Conservation (phyloP, 805 yeast genomes). For the Ogataea haglerorum region DNA sequence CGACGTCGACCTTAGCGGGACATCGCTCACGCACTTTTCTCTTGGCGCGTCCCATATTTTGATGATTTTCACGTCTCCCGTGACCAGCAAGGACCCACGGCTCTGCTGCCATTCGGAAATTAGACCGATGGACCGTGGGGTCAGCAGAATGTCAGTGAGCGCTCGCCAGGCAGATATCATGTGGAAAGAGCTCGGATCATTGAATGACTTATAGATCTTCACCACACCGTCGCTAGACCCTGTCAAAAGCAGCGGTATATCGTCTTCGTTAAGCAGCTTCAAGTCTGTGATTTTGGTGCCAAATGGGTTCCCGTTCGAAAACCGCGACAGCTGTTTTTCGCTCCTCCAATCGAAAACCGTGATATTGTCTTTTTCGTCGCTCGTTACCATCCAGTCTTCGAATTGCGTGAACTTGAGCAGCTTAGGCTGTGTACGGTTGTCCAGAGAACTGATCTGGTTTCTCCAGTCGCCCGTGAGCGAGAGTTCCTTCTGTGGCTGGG, state of each 20-base stretch:
- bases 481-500: constrained; percentile 84
- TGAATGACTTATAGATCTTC: constrained; percentile 75
- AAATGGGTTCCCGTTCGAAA: constrained; percentile 79
- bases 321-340: constrained; percentile 55
- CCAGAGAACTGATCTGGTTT: constrained; percentile 51
- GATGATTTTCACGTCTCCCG: constrained; percentile 92
- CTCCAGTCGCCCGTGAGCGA: constrained; percentile 88
- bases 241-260: constrained; percentile 74
- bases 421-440: constrained; percentile 78
- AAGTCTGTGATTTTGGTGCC: constrained; percentile 88
- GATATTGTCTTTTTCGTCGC: constrained; percentile 81
- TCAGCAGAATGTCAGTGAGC: constrained; percentile 74
- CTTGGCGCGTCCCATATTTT: constrained; percentile 96
- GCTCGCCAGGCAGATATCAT: constrained; percentile 91
- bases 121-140: constrained; percentile 79
- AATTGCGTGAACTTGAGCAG: constrained; percentile 82
- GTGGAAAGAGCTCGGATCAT: constrained; percentile 51
- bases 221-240: constrained; percentile 96
- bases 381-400: constrained; percentile 74
- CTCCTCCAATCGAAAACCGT: constrained; percentile 86
- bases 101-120: constrained; percentile 97
- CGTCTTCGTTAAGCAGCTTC: constrained; percentile 88
- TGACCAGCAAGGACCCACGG: constrained; percentile 82
- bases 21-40: constrained; percentile 79
- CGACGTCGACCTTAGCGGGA: constrained; percentile 87